phyloP scores from a whole-genome alignment of 2,329 filamentous ascomycete species.

The Xylaria digitata region DNA sequence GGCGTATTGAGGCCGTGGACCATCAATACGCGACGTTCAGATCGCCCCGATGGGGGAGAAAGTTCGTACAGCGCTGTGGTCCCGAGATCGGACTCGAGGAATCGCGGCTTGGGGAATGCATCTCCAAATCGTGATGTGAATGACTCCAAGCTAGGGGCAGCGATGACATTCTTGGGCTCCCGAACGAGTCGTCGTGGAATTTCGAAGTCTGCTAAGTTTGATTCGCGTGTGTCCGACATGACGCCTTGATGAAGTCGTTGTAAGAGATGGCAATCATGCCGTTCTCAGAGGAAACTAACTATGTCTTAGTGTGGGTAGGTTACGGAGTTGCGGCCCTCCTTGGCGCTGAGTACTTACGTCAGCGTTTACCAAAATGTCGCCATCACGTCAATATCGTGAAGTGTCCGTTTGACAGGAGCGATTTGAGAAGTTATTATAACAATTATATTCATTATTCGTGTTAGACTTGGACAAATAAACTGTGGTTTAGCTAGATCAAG shows the following conservation, averaged over 20 bases:
- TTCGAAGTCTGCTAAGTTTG: neutral
- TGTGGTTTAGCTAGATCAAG: neutral
- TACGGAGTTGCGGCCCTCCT: neutral
- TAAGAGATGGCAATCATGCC: neutral
- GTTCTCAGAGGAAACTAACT: neutral
- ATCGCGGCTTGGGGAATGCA: constrained; percentile 26
- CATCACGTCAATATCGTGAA: neutral
- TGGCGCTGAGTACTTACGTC: neutral
- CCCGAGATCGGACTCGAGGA: constrained; percentile 35
- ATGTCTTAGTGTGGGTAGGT: neutral
- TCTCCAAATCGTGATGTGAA: constrained; percentile 31
- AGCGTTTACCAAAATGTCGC: constrained; percentile 5
- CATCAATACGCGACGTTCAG: constrained; percentile 25
- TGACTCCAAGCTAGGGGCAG: constrained; percentile 23
- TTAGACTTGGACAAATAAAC: neutral
- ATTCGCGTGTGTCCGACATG: constrained; percentile 13
- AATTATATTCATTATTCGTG: neutral
- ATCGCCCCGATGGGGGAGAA: constrained; percentile 20
- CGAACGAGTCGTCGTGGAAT: constrained; percentile 13
- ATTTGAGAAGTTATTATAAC: neutral
- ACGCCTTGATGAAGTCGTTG: neutral
- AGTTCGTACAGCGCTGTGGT: constrained; percentile 31
- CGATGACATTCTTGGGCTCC: constrained; percentile 18
- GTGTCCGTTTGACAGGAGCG: no score
- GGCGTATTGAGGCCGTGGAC: constrained; percentile 37